phyloP scores from a whole-genome alignment of 129 eudicot genomes.

The Mikania micrantha region DNA sequence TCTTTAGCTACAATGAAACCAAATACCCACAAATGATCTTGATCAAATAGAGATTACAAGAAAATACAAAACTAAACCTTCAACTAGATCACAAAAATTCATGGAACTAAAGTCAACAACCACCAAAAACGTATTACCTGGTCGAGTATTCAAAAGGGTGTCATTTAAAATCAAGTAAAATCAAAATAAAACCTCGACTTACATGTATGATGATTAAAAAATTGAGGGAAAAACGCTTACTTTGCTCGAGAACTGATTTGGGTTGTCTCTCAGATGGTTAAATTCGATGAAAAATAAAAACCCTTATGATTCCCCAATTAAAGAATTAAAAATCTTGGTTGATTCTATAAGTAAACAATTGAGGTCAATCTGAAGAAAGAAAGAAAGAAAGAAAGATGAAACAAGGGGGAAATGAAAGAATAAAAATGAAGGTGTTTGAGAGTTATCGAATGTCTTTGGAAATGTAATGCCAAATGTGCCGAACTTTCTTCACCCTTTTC shows the following conservation, averaged over 20 bases:
- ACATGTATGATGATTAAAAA: conserved; percentile 15
- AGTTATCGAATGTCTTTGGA: conserved; percentile 32
- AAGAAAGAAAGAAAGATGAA: neutral
- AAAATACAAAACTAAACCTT: conserved; percentile 5
- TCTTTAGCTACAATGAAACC: conserved; percentile 3
- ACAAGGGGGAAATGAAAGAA: conserved; percentile 2
- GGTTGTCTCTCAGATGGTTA: conserved; percentile 21
- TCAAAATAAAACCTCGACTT: neutral
- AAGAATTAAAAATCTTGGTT: conserved; percentile 10
- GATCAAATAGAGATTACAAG: neutral
- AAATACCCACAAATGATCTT: conserved; percentile 10
- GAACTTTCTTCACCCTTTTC: conserved; percentile 18
- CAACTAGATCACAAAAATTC: conserved; percentile 25
- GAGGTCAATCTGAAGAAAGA: conserved; percentile 19
- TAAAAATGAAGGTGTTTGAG: conserved; percentile 37
- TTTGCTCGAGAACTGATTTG: conserved; percentile 33
- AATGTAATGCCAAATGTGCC: conserved; percentile 37
- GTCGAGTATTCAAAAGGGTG: conserved; percentile 25
- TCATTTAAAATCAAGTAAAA: conserved; percentile 7
- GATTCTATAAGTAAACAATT: conserved; percentile 21
- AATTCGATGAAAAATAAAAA: conserved; percentile 17
- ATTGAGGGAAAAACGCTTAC: conserved; percentile 25
- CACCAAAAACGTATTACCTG: conserved; percentile 3
- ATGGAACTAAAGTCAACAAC: conserved; percentile 22
- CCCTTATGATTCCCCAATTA: neutral